Percentiles rank a stretch among this genome's conserved stretches.
Conservation (phyloP, 2,329 filamentous ascomycete genomes). For the Claviceps sp. region DNA sequence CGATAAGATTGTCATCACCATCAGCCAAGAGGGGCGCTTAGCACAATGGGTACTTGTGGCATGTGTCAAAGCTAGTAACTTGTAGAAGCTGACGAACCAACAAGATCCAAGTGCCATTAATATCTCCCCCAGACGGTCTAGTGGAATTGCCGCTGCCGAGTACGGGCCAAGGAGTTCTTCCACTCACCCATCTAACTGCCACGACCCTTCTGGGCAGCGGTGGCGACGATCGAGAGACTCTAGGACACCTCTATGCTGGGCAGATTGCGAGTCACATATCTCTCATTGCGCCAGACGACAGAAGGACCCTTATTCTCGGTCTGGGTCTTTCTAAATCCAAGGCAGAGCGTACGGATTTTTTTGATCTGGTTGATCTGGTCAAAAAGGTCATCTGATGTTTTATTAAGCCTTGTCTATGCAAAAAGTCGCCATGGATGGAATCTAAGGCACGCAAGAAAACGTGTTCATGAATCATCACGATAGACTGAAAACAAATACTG, state of each 20-base stretch:
- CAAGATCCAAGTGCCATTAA: slow-evolving; percentile 67
- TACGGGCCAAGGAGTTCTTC: slow-evolving; percentile 41
- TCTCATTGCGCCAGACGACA: slow-evolving; percentile 52
- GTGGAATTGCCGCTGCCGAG: slow-evolving; percentile 46
- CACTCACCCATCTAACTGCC: slow-evolving; percentile 69
- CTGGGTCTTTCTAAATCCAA: slow-evolving; percentile 41
- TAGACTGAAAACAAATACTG: neutral
- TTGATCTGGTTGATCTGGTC: slow-evolving; percentile 51
- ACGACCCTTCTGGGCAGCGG: slow-evolving; percentile 79
- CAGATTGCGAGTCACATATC: slow-evolving; percentile 75
- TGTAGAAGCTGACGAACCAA: slow-evolving; percentile 1
- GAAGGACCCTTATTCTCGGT: slow-evolving; percentile 47
- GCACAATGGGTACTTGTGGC: slow-evolving; percentile 68
- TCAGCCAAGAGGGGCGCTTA: slow-evolving; percentile 72
- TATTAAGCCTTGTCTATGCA: neutral
- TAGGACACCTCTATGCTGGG: slow-evolving; percentile 79
- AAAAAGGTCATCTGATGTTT: slow-evolving; percentile 36
- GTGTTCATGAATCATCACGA: neutral
- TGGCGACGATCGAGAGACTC: slow-evolving; percentile 61
- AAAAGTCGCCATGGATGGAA: neutral
- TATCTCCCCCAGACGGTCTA: slow-evolving; percentile 48
- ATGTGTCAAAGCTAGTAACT: neutral
- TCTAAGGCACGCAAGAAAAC: neutral
- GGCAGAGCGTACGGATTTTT: slow-evolving; percentile 42
- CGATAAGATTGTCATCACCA: slow-evolving; percentile 82